Evolutionary conservation across 2,329 filamentous ascomycete genomes (phyloP).

Genomic region (Coniosporium tulheliwenetii): DNA sequence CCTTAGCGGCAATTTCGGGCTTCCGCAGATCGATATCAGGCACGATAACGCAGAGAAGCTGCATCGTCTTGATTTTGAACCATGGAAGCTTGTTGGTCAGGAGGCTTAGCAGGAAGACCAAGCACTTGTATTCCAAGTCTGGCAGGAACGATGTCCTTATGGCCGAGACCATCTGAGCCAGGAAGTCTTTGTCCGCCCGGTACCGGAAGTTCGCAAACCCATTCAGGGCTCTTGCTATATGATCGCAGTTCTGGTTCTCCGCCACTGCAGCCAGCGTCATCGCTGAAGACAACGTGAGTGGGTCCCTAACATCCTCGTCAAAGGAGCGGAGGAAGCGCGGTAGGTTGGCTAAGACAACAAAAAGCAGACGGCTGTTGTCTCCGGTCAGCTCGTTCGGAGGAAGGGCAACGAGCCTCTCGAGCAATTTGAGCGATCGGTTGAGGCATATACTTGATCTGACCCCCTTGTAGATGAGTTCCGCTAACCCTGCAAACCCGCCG

Average conservation of each 20-base stretch:
- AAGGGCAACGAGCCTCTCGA: constrained; percentile 64
- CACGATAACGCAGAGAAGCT: constrained; percentile 69
- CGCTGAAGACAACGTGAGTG: constrained; percentile 39
- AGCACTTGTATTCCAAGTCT: constrained; percentile 62
- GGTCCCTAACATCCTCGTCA: constrained; percentile 42
- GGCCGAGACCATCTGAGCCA: constrained; percentile 56
- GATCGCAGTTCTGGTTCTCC: constrained; percentile 51
- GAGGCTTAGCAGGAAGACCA: constrained; percentile 82
- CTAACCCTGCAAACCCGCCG: constrained; percentile 71
- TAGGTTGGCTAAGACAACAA: constrained; percentile 79
- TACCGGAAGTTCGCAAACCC: constrained; percentile 55
- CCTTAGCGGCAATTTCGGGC: constrained; percentile 75
- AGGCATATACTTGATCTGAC: constrained; percentile 74
- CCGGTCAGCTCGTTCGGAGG: constrained; percentile 72
- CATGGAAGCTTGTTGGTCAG: constrained; percentile 77
- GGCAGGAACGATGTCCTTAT: constrained; percentile 69
- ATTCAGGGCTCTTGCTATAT: constrained; percentile 53
- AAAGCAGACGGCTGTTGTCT: constrained; percentile 66
- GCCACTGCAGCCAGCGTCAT: constrained; percentile 57
- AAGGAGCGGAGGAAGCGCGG: constrained; percentile 71
- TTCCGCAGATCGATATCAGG: constrained; percentile 88
- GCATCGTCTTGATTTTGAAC: constrained; percentile 90
- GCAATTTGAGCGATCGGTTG: constrained; percentile 57
- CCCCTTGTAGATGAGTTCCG: constrained; percentile 79
- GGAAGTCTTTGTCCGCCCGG: constrained; percentile 56